phyloP scores from a whole-genome alignment of 2,329 filamentous ascomycete genomes.

The Fusarium sulawesiense region DNA sequence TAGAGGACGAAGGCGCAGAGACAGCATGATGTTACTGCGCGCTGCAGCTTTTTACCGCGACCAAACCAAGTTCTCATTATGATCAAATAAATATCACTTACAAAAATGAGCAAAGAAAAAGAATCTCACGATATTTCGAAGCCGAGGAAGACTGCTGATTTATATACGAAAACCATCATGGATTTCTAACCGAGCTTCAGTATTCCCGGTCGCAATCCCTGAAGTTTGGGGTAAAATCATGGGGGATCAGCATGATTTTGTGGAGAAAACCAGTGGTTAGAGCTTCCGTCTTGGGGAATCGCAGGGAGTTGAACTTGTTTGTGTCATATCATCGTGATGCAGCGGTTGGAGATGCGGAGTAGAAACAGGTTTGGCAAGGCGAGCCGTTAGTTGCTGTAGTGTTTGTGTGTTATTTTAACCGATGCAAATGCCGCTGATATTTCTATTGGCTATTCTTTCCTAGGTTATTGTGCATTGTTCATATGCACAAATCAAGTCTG shows the following conservation, averaged over 20 bases:
- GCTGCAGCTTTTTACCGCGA: constrained; percentile 41
- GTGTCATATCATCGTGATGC: neutral
- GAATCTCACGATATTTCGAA: no score
- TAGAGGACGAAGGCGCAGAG: constrained; percentile 47
- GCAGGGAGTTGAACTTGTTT: neutral
- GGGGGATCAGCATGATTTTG: neutral
- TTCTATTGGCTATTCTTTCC: neutral
- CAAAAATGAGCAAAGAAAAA: no score
- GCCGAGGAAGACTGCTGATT: neutral
- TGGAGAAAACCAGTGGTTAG: neutral
- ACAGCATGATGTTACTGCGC: constrained; percentile 38
- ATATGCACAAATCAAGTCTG: no score
- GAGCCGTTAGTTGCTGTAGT: neutral
- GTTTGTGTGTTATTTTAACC: no score
- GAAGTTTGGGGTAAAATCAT: neutral
- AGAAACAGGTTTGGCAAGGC: neutral
- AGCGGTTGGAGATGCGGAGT: neutral
- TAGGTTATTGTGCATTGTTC: no score
- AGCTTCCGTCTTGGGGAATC: neutral
- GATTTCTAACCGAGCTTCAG: neutral
- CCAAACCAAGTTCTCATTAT: constrained; percentile 40
- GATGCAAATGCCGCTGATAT: neutral
- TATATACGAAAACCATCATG: neutral
- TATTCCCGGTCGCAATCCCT: neutral
- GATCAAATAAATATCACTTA: no score